Percentiles rank a stretch among this genome's conserved stretches.
Evolutionary conservation across 352 stramenopile genomes (phyloP).

Genomic region (Thalassiosira sp.): DNA sequence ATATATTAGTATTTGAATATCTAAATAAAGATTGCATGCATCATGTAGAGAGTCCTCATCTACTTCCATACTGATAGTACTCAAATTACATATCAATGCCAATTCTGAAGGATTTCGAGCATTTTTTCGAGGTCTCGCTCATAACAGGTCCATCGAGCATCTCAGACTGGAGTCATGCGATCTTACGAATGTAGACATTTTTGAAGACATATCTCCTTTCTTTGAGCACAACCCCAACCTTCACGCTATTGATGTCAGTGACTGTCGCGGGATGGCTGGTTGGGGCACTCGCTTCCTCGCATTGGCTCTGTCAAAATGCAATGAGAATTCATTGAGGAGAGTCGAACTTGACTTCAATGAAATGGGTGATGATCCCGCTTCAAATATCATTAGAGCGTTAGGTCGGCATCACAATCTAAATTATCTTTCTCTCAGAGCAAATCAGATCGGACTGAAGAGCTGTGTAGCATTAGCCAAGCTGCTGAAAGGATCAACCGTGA

Average conservation of each 20-base stretch:
- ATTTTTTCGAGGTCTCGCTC: background rate
- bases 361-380: background rate
- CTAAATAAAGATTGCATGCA: too few species aligned
- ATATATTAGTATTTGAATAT: too few species aligned
- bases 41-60: too few species aligned
- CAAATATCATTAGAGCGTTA: background rate
- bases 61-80: too few species aligned
- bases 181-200: background rate
- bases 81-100: background rate
- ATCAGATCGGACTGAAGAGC: background rate
- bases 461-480: background rate
- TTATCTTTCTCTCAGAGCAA: background rate
- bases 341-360: background rate
- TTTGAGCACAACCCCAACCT: conserved; percentile 1
- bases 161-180: background rate
- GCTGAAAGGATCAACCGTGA: background rate
- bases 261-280: background rate
- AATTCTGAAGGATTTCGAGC: background rate
- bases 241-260: background rate
- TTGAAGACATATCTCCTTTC: background rate
- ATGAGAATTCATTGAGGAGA: background rate
- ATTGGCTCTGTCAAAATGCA: background rate
- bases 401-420: background rate
- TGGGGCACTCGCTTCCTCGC: background rate
- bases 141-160: background rate